A percentile compares a stretch with the other conserved stretches of the same genome.
Conservation (phyloP, 768 basidiomycete species). For the Phylloporus rhodoxanthus region DNA sequence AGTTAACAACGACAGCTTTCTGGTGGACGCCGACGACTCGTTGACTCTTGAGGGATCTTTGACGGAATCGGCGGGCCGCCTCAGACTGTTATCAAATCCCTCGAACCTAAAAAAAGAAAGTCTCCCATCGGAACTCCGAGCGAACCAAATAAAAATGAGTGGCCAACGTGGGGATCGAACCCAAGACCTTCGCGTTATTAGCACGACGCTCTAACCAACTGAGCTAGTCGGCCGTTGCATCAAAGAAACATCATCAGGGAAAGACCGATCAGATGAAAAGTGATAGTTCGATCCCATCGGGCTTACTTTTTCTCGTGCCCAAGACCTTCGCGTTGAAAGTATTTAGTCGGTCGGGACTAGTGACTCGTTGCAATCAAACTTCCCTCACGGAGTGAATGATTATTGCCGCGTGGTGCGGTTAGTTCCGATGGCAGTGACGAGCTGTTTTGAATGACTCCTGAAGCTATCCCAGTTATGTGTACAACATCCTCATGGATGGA, state of each 20-base stretch:
- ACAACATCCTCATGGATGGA: no score
- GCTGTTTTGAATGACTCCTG: no score
- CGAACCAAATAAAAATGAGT: constrained; percentile 1
- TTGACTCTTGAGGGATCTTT: neutral
- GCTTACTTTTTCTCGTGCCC: no score
- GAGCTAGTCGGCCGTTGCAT: constrained; percentile 30
- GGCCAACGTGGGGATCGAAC: constrained; percentile 78
- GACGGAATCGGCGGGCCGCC: constrained; percentile 16
- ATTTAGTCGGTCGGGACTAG: constrained; percentile 27
- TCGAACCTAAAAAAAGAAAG: constrained; percentile 13
- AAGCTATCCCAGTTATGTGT: no score
- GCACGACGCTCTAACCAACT: constrained; percentile 33
- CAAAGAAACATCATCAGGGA: no score
- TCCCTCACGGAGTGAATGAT: no score
- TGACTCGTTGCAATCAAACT: no score
- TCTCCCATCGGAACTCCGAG: neutral
- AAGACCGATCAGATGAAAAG: no score
- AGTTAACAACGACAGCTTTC: constrained; percentile 2
- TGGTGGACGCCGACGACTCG: neutral
- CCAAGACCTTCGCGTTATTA: constrained; percentile 51
- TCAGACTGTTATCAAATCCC: constrained; percentile 19
- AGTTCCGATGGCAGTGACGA: no score
- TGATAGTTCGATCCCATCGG: no score
- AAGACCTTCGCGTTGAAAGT: constrained; percentile 51
- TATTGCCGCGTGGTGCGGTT: no score